Conservation (phyloP, 179 eudicot species). For the Silene coronaria region DNA sequence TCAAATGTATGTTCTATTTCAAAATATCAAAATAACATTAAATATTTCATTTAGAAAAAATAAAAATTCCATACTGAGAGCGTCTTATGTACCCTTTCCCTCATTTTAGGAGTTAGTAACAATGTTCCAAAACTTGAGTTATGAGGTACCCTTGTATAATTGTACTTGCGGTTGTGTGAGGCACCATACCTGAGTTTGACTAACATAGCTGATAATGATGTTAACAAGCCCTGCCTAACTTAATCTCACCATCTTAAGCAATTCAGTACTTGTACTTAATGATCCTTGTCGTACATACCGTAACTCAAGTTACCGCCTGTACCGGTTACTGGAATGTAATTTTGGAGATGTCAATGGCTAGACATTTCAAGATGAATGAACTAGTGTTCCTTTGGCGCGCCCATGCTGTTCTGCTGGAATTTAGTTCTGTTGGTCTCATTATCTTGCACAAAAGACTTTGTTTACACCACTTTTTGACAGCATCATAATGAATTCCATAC, state of each 20-base stretch:
- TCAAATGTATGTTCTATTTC: background rate
- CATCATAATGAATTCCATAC: slow-evolving; percentile 5
- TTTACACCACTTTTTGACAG: background rate
- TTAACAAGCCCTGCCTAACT: background rate
- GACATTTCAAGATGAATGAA: background rate
- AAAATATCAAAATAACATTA: background rate
- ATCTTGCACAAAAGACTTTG: background rate
- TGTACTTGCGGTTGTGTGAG: background rate
- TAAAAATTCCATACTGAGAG: background rate
- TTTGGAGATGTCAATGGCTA: background rate
- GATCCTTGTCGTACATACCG: background rate
- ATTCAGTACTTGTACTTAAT: background rate
- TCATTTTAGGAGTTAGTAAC: background rate
- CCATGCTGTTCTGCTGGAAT: background rate
- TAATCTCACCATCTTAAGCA: background rate
- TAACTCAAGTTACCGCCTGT: background rate
- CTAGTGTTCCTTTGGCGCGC: background rate
- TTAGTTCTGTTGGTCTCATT: background rate
- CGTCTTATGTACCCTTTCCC: background rate
- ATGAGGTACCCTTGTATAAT: background rate
- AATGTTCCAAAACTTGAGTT: background rate
- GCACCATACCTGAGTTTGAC: background rate
- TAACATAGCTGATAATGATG: background rate
- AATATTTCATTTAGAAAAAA: too few species aligned
- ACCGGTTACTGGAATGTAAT: background rate